Base-by-base conservation (phyloP, 2,329 filamentous ascomycete genomes). In the Aspergillus pseudoviridinutans region DNA sequence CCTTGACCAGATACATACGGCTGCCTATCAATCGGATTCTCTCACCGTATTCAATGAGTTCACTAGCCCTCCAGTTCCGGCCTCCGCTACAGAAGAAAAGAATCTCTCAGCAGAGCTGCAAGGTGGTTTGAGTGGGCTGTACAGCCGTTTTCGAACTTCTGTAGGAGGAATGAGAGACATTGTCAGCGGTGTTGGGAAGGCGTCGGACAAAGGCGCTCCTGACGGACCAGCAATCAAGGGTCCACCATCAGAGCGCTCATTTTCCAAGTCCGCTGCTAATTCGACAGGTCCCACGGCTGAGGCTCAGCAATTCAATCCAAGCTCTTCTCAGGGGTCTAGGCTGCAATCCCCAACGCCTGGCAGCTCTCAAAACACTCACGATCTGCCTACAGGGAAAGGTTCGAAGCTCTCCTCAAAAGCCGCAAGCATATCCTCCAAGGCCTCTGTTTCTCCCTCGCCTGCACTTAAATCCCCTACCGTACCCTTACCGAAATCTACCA, bases 11-110 rank as follows among this genome's bases (percentile, higher is more conserved):
- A 96, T 97, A 64, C 93, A 97, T 74, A 91, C 82, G 52, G 87
- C 90, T 5, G 92, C 92, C n/a, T 95, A 90, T 68, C 89, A 90
- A 71, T 90, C 90, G 35, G 89, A 89, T 61, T 85, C 87, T 35
- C 81, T 97, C 50, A 97, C 93, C 2, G 95, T 92, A 8, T 97
- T 97, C 76, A 95, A 95, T 75, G 92, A 97, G 69, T 92, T 96
- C 68, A 90, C 89, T 6, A 73, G 69, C 54, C 78, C 77, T 0
- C 83, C 88, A 1, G 87, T 87, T 4, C 87, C 89, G 2, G 79
- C 83, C 1, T 77, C 84, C 1, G 79, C 82, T 1, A 76, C 80
- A 25, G 91, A 96, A 66, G 85, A 80, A 58, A 91, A 91, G 71
- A 84, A 84, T 8, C 79, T 90, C 41, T 81, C 87, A 0, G 85